A percentile compares a stretch with the other conserved stretches of the same genome.
These are phyloP conservation scores for Skeletonema potamos DNA, from an alignment of 108 stramenopile species.

Conservation along the genomic window DNA sequence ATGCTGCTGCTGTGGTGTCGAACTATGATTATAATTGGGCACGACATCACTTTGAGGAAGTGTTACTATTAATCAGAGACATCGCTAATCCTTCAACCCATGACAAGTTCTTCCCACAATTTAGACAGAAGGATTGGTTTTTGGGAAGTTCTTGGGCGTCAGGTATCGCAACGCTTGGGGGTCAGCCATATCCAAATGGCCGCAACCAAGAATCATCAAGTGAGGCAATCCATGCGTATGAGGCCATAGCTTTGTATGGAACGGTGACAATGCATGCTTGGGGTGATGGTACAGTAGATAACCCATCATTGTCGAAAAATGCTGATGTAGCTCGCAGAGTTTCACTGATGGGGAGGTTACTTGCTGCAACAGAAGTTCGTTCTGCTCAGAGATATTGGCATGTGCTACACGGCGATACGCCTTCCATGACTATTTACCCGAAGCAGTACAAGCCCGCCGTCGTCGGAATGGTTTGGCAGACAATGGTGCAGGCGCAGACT, in stretches of 20 bases:
- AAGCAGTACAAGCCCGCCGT: slow-evolving; percentile 29
- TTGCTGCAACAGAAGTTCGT: slow-evolving; percentile 80
- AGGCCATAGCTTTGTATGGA: slow-evolving; percentile 88
- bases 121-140: slow-evolving; percentile 86
- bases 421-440: slow-evolving; percentile 45
- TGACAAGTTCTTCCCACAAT: slow-evolving; percentile 84
- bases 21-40: slow-evolving; percentile 88
- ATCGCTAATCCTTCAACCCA: slow-evolving; percentile 87
- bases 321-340: slow-evolving; percentile 55
- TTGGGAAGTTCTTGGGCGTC: slow-evolving; percentile 91
- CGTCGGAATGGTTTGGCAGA: slow-evolving; percentile 60
- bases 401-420: slow-evolving; percentile 19
- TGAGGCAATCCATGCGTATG: slow-evolving; percentile 93
- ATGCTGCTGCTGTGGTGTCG: slow-evolving; percentile 87
- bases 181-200: slow-evolving; percentile 83
- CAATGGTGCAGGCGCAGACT: slow-evolving; percentile 63
- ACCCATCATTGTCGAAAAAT: slow-evolving; percentile 41
- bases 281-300: slow-evolving; percentile 29
- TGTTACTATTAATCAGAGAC: slow-evolving; percentile 81
- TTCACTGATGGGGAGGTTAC: slow-evolving; percentile 63
- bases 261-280: slow-evolving; percentile 61
- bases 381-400: slow-evolving; percentile 86
- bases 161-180: slow-evolving; percentile 75
- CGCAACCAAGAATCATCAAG: slow-evolving; percentile 93
- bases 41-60: slow-evolving; percentile 72